These are phyloP conservation scores for Zalaria obscura DNA, from an alignment of 2,329 filamentous ascomycete genomes.

Conservation along the genomic window DNA sequence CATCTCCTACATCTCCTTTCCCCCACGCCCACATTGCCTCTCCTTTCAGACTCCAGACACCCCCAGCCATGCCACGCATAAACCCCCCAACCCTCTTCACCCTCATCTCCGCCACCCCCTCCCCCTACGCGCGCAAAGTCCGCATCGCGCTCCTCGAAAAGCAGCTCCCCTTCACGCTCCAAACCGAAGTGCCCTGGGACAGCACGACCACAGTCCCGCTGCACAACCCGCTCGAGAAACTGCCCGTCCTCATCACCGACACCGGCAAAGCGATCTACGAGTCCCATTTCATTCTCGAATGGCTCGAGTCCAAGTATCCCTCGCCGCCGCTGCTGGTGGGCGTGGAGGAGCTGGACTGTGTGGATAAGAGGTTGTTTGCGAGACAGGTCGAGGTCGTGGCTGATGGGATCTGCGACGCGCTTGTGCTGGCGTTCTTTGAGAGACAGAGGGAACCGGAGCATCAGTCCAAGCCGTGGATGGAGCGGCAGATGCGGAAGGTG, in stretches of 20 bases:
- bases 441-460: slow-evolving; percentile 14
- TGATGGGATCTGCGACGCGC: slow-evolving; percentile 23
- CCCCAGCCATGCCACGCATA: no score
- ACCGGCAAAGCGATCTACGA: slow-evolving; percentile 19
- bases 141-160: slow-evolving; percentile 26
- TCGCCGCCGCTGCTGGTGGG: slow-evolving; percentile 13
- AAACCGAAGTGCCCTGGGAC: slow-evolving; percentile 30
- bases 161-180: slow-evolving; percentile 23
- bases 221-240: slow-evolving; percentile 27
- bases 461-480: slow-evolving; percentile 17
- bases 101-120: slow-evolving; percentile 21
- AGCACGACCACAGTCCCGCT: slow-evolving; percentile 21
- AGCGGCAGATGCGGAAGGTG: slow-evolving; percentile 21
- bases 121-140: slow-evolving; percentile 27
- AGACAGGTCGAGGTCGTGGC: slow-evolving; percentile 21
- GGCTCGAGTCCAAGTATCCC: slow-evolving; percentile 20
- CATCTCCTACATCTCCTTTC: no score
- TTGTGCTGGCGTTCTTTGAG: slow-evolving; percentile 23
- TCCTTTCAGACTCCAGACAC: no score
- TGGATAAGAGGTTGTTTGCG: slow-evolving; percentile 16
- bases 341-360: slow-evolving; percentile 1
- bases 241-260: slow-evolving; percentile 22
- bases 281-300: slow-evolving; percentile 23
- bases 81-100: slow-evolving; percentile 10
- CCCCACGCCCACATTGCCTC: no score